Base-by-base conservation (phyloP, 306 rosid species). In the Cicer judaicum region DNA sequence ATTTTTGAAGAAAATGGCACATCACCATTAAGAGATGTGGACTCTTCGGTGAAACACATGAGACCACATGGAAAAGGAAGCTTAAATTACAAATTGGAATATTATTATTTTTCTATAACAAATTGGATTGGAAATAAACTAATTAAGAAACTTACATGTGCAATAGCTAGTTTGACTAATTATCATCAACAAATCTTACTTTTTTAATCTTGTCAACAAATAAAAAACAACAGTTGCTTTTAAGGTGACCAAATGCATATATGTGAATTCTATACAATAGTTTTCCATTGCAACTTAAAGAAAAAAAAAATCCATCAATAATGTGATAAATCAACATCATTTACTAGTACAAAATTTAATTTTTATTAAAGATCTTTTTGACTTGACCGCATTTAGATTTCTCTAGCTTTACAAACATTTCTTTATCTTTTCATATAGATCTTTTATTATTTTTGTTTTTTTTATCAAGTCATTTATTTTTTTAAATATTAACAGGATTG, bases 21-120 rank as follows among this genome's bases (percentile, higher is more conserved):
- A 57, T 50, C 73, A 65, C 44, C 2, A 77, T 18, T 70, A 13
- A 70, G 70, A 74, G 50, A 52, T 13, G 82, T 83, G 75, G 82
- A 77, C 64, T 77, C 78, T 77, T 53, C 24, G 64, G 41, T 80
- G 88, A 82, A 89, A 87, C 90, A 87, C 92, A 90, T 84, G 97
- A 87, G 82, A 83, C 80, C 97, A 91, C 97, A 87, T 91, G 97
- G 83, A 81, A 76, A 76, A 5, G 66, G 42, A 15, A 63, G 29
- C 66, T 81, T 79, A 43, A 68, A 24, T 63, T 79, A 56, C 70
- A 78, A 61, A 47, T 72, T 77, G 62, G 68, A 81, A 81, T 84
- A 81, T 71, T 82, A 55, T 29, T 29, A 29, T 29, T 29, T 29
- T 29, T 29, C 34, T 29, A 2, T 24, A 24, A 24, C 34, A 24